These are phyloP conservation scores for Plasmopara muralis DNA, from an alignment of 352 stramenopile genomes.

Conservation along the genomic window DNA sequence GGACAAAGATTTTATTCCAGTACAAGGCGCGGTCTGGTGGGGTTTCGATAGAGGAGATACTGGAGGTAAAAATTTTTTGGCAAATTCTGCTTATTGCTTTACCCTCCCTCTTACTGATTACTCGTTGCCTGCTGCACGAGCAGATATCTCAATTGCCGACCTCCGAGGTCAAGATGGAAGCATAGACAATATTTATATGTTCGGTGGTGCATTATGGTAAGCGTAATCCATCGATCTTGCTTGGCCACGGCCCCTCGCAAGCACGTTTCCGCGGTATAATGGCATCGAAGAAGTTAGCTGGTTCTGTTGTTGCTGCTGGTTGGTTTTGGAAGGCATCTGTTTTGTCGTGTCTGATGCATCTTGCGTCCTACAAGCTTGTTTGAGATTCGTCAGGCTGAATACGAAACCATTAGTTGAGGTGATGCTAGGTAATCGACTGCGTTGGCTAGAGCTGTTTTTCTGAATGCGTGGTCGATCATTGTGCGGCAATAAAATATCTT, in stretches of 20 bases:
- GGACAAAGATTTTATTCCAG: conserved; percentile 86
- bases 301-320: conserved; percentile 23
- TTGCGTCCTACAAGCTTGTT: conserved; percentile 23
- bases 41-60: conserved; percentile 52
- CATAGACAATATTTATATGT: conserved; percentile 30
- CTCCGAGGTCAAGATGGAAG: conserved; percentile 31
- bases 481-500: conserved; percentile 3
- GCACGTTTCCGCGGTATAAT: conserved; percentile 69
- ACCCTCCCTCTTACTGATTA: neutral
- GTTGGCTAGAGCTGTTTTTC: conserved; percentile 7
- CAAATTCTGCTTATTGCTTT: neutral
- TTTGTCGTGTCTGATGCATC: conserved; percentile 5
- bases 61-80: conserved; percentile 37
- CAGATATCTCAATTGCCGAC: conserved; percentile 27
- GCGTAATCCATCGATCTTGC: conserved; percentile 35
- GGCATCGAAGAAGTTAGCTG: conserved; percentile 36
- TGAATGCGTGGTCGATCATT: conserved; percentile 8
- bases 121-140: neutral
- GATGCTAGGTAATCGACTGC: conserved; percentile 20
- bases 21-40: conserved; percentile 56
- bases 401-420: conserved; percentile 4
- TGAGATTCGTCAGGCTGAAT: conserved; percentile 22
- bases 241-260: conserved; percentile 47
- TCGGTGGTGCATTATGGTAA: conserved; percentile 16
- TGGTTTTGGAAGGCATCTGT: conserved; percentile 14